Base-by-base conservation (phyloP, 139 green algal genomes). In the Micractinium conductrix region DNA sequence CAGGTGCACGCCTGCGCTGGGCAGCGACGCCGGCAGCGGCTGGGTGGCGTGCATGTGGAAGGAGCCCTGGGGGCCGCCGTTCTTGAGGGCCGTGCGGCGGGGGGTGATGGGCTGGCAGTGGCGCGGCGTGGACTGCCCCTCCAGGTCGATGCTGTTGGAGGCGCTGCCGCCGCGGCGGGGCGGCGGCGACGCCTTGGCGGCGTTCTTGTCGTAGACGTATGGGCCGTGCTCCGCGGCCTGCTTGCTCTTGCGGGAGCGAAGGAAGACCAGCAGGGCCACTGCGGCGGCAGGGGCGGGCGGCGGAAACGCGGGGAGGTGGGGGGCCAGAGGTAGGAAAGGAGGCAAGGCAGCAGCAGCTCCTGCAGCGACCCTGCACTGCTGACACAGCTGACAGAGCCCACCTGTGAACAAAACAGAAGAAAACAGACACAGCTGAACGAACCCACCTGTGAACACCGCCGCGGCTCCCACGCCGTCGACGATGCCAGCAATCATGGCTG, bases 101-200 rank as follows among this genome's bases (percentile, higher is more conserved):
- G 69, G 69, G 37, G 69, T 76, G 69, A 55, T 48, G 50, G 74
- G 74, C 48, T 80, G 50, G 74, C 50, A 35, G 35, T 33, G 48
- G 48, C 74, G 74, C 3, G 74, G 74, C 0, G 74, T 80, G 74
- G 4, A 33, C 4, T 33, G 19, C 12, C 44, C 74, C 35, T 80
- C 74, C 35, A 80, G 48, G 48, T 80, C 74, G 9, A 44, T 24
- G 26, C 48, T 53, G 50, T 7, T 6, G n/a, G n/a, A n/a, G n/a
- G n/a, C 50, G 50, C 50, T 60, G 35, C 33, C 37, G 35, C 40
- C 33, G 69, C 69, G 69, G 24, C 5, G 50, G 17, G 74, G 74
- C 21, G n/a, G 9, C 30, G 74, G 50, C 35, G 74, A 80, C 14
- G 5, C 6, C 35, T 70, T 80, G 22, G 35, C 74, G 3, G 14